Evolutionary conservation across 1,284 basidiomycete genomes (phyloP).

Genomic region (Fomitopsis betulina): DNA sequence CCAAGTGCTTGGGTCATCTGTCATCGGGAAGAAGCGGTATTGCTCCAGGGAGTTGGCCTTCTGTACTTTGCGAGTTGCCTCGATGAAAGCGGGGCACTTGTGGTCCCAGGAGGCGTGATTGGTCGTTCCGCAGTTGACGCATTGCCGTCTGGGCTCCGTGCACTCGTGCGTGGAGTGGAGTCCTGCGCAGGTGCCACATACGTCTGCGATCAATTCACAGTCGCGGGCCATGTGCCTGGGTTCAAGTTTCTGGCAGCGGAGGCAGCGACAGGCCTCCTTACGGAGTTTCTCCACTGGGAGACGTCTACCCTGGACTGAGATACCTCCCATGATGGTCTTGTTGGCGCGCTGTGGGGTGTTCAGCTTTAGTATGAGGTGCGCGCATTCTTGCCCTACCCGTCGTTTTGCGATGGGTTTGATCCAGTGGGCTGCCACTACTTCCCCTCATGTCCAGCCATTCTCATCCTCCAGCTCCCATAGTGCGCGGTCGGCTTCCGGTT

Average conservation of each 20-base stretch:
- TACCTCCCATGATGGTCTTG: neutral
- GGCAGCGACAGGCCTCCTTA: conserved; percentile 8
- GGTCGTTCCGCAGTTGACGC: too few relatives aligned
- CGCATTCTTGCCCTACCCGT: neutral
- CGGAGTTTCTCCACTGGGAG: neutral
- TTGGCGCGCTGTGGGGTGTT: conserved; percentile 1
- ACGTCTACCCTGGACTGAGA: neutral
- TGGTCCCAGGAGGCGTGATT: too few relatives aligned
- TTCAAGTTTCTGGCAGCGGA: conserved; percentile 8
- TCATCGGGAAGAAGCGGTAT: too few relatives aligned
- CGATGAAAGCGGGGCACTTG: too few relatives aligned
- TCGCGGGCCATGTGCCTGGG: conserved; percentile 1
- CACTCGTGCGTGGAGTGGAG: too few relatives aligned
- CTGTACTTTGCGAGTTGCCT: too few relatives aligned
- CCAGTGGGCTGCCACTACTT: neutral
- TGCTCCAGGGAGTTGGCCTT: too few relatives aligned
- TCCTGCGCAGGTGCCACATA: too few relatives aligned
- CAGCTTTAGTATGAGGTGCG: neutral
- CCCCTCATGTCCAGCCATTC: neutral
- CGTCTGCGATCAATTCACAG: too few relatives aligned
- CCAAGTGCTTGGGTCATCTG: too few relatives aligned
- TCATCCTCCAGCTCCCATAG: neutral
- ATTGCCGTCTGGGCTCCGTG: too few relatives aligned
- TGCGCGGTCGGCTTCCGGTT: neutral
- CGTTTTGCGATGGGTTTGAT: neutral